phyloP scores from a whole-genome alignment of 139 green algal species.

The Chlorella sorokiniana region DNA sequence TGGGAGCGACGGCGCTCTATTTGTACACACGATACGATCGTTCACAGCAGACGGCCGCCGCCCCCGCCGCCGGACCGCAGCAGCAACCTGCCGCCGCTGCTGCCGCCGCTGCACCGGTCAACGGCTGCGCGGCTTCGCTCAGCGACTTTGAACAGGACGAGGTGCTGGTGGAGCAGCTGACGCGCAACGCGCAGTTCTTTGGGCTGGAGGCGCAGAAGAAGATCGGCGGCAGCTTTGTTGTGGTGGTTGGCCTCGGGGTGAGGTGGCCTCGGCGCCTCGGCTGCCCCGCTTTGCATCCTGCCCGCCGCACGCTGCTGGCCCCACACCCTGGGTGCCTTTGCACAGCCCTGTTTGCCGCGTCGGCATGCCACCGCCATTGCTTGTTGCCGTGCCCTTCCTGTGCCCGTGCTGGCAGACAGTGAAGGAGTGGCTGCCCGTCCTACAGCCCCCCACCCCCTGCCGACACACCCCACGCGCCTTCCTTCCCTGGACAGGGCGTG shows the following conservation, averaged over 20 bases:
- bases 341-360: too few relatives aligned
- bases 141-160: slow-evolving; percentile 64
- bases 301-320: too few relatives aligned
- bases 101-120: not conserved
- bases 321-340: too few relatives aligned
- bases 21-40: not conserved
- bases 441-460: not conserved
- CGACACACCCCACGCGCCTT: not conserved
- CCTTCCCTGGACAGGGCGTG: slow-evolving; percentile 74
- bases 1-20: slow-evolving; percentile 1
- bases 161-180: slow-evolving; percentile 86
- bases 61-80: not conserved
- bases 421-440: too few relatives aligned
- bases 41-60: not conserved
- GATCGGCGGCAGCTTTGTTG: slow-evolving; percentile 81
- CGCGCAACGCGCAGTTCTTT: slow-evolving; percentile 97
- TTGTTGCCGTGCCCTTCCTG: not conserved
- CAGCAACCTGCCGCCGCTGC: not conserved
- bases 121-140: not conserved
- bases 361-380: too few relatives aligned
- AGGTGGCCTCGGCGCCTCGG: too few relatives aligned
- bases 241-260: slow-evolving; percentile 93
- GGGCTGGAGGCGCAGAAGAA: slow-evolving; percentile 67
- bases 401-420: too few relatives aligned
- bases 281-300: not conserved